Conservation (phyloP, 805 yeast species). For the Metschnikowia aberdeeniae region DNA sequence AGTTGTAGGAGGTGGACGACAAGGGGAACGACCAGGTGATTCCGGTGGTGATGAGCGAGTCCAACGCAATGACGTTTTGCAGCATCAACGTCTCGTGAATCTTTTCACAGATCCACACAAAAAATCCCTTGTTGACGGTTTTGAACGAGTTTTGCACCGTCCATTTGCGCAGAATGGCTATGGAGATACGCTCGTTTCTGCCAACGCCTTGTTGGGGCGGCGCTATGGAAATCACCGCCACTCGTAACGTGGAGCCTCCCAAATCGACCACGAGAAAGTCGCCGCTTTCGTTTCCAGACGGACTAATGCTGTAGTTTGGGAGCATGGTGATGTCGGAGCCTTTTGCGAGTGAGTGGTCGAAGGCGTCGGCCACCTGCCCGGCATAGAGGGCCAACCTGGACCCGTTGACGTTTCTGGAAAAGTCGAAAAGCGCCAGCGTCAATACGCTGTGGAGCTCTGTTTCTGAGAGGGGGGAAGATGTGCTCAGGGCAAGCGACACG, state of each 20-base stretch:
- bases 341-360: conserved; percentile 26
- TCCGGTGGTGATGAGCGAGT: conserved; percentile 34
- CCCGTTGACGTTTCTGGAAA: conserved; percentile 2
- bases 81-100: conserved; percentile 24
- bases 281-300: conserved; percentile 35
- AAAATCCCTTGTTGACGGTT: conserved; percentile 38
- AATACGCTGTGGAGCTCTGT: conserved; percentile 4
- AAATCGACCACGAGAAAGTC: conserved; percentile 47
- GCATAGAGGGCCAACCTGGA: conserved; percentile 17
- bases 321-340: conserved; percentile 35
- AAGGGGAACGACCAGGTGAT: conserved; percentile 59
- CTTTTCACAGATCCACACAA: conserved; percentile 38
- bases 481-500: conserved; percentile 11
- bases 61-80: conserved; percentile 17
- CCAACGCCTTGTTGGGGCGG: conserved; percentile 7
- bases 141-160: conserved; percentile 36
- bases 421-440: conserved; percentile 9
- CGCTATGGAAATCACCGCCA: conserved; percentile 36
- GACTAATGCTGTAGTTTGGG: conserved; percentile 35
- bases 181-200: conserved; percentile 23
- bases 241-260: conserved; percentile 54
- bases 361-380: conserved; percentile 20
- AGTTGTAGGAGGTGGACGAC: conserved; percentile 36
- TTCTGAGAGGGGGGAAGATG: conserved; percentile 6
- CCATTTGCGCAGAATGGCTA: conserved; percentile 36